Base-by-base conservation (phyloP, 306 rosid species). In the Castanea sativa region DNA sequence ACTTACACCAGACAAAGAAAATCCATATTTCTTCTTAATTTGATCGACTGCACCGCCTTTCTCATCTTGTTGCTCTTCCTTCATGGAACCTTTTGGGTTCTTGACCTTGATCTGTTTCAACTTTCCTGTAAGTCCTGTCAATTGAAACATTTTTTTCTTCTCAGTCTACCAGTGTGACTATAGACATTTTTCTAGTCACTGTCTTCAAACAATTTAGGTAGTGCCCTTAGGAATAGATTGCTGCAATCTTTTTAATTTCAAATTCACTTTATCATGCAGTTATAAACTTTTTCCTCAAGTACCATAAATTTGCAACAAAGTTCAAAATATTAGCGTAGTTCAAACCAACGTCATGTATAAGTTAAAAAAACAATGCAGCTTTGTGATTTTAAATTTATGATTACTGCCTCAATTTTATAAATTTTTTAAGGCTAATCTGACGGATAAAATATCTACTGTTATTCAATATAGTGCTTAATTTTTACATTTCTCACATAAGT, bases 1-100 rank as follows among this genome's bases (percentile, higher is more conserved):
- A 58, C 95, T 86, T 86, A 91, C 97, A 73, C 73, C 78, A 56
- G 90, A 83, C 0, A 88, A 85, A 52, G 94, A 77, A 53, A 87
- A 91, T 60, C 99, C 97, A 35, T 94, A 92, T 90, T 74, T 90
- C 87, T 63, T 90, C 92, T 92, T 92, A 71, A 91, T 92, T 80
- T 92, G 91, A 85, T 90, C 90, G 33, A 94, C 86, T 29, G 89
- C 33, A 21, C 83, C 91, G 58, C 68, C 70, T 81, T 88, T 88
- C 67, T 86, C 90, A 15, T 90, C 89, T 55, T 71, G 85, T 20
- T 84, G 86, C 80, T 90, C 95, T 84, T 87, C 97, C 82, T 84
- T 89, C 20, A 69, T 69, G 14, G 90, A 71, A 74, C 74, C 70
- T 59, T 87, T 92, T 75, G 91, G 94, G 76, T 61, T 85, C 85